Base-by-base conservation (phyloP, 805 yeast genomes). In the Wickerhamiella lipophila region DNA sequence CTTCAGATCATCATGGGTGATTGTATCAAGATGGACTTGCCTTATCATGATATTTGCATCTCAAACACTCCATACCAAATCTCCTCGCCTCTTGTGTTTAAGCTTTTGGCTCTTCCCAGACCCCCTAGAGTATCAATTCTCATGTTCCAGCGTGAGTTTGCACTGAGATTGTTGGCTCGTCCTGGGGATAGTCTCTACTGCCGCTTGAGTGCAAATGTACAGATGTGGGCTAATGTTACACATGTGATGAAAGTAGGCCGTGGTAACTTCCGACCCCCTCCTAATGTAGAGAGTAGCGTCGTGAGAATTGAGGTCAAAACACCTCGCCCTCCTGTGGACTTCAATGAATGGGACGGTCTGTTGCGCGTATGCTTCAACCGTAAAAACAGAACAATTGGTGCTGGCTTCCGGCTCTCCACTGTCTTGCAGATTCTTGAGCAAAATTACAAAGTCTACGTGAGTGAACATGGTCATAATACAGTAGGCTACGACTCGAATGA, bases 151-250 rank as follows among this genome's bases (percentile, higher is more conserved):
- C 75, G 97, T 62, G 98, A 92, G 63, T 92, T 92, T 61, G 98
- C 98, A 2, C 65, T 92, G 67, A 80, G 96, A 60, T 70, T 92
- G 49, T 71, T 92, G 47, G 98, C 98, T 1, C 77, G 94, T 57
- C 97, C 98, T 0, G 98, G 98, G n/a, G 97, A 92, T 58, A 66
- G 85, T 1, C 70, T 92, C 35, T 92, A 89, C 69, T 87, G 96
- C 66, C 76, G 98, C 60, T 72, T 92, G 49, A 82, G 95, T 27
- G 97, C 95, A 26, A 92, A 92, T 61, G 97, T 92, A 1, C 98
- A 92, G 62, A 89, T 92, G 97, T 92, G 97, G 96, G 96, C 96
- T n/a, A 85, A 85, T 55, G 96, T 92, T 13, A 87, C 94, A 6
- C 98, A 92, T 64, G 84, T 92, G 48, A 92, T 92, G 98, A 92